A percentile compares a stretch with the other conserved stretches of the same genome.
Evolutionary conservation across 306 rosid species (phyloP).

Genomic region (Prunus dulcis): DNA sequence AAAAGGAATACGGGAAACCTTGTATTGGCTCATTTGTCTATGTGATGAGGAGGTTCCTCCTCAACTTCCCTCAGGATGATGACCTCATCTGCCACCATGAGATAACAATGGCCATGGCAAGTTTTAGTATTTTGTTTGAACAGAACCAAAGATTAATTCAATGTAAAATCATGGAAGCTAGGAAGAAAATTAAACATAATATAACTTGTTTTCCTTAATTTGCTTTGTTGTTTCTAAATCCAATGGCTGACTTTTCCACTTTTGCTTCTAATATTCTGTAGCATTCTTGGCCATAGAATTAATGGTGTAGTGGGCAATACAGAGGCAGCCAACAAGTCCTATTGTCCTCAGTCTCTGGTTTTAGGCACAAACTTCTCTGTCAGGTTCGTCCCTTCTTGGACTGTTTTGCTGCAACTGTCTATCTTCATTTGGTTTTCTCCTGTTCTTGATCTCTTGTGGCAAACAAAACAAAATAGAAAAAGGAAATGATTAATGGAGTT

Average conservation of each 20-base stretch:
- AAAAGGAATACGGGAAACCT: background rate
- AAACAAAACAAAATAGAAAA: too few species aligned
- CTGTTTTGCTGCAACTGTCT: background rate
- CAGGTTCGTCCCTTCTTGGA: background rate
- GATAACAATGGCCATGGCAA: background rate
- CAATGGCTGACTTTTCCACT: background rate
- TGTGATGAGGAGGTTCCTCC: too few species aligned
- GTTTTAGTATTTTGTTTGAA: background rate
- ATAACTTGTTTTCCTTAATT: background rate
- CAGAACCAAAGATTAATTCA: background rate
- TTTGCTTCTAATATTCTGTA: background rate
- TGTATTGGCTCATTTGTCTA: background rate
- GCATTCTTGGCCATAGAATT: background rate
- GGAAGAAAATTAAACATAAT: background rate
- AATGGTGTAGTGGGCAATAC: background rate
- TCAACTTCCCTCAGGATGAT: too few species aligned
- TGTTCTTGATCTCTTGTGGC: too few species aligned
- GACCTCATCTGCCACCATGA: background rate
- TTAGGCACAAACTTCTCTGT: background rate
- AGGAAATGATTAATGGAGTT: too few species aligned
- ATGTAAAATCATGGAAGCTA: background rate
- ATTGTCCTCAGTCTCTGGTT: background rate
- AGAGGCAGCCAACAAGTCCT: background rate
- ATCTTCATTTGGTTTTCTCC: too few species aligned
- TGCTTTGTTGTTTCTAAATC: background rate